Conservation (phyloP, 495 filamentous ascomycete species). For the Trichocladium antarcticum region DNA sequence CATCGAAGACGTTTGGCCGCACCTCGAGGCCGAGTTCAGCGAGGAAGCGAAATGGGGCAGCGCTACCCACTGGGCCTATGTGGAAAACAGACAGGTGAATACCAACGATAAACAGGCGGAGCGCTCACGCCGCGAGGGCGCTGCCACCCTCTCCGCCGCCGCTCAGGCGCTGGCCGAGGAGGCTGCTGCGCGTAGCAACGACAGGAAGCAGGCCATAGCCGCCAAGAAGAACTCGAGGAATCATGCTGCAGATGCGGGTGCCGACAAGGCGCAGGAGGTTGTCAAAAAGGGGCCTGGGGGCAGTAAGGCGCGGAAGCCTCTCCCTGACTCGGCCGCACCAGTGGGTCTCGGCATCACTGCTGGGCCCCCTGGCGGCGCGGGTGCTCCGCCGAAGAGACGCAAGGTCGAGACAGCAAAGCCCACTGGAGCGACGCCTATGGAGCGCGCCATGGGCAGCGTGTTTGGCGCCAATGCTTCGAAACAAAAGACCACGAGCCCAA, state of each 20-base stretch:
- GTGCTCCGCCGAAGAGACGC: constrained; percentile 56
- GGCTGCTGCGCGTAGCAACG: constrained; percentile 66
- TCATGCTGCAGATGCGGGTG: constrained; percentile 41
- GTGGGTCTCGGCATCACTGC: constrained; percentile 45
- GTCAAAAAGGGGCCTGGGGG: constrained; percentile 48
- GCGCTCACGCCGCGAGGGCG: constrained; percentile 64
- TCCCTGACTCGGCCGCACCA: constrained; percentile 35
- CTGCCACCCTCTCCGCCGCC: constrained; percentile 54
- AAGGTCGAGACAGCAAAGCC: constrained; percentile 60
- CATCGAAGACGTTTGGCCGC: constrained; percentile 70
- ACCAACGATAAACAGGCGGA: constrained; percentile 48
- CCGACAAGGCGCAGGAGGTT: constrained; percentile 35
- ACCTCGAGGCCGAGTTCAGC: constrained; percentile 80
- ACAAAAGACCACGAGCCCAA: constrained; percentile 45
- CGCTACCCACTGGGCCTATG: constrained; percentile 89
- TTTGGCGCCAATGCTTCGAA: constrained; percentile 41
- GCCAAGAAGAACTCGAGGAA: constrained; percentile 59
- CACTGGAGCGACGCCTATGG: constrained; percentile 47
- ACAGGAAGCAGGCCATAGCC: constrained; percentile 63
- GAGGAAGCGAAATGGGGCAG: constrained; percentile 89
- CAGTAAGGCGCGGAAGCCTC: constrained; percentile 52
- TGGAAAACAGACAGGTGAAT: constrained; percentile 64
- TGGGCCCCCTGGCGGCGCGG: constrained; percentile 27
- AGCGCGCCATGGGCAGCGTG: constrained; percentile 57
- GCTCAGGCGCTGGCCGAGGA: constrained; percentile 67